phyloP scores from a whole-genome alignment of 352 stramenopile genomes.

The Saprolegnia parasitica region DNA sequence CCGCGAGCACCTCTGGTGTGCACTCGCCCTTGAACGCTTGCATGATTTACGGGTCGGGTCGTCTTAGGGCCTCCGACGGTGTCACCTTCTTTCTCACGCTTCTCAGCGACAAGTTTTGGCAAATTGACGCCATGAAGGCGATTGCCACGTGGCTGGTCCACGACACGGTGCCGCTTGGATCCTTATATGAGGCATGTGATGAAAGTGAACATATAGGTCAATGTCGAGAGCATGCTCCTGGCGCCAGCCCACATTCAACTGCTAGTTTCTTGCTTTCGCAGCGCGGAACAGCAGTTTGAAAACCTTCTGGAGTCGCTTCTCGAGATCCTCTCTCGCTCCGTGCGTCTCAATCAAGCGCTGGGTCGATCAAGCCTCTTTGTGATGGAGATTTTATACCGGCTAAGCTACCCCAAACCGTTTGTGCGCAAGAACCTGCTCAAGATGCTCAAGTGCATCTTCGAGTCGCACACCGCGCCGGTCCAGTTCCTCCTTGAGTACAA shows the following conservation, averaged over 20 bases:
- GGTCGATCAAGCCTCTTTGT: slow-evolving; percentile 82
- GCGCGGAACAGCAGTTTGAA: slow-evolving; percentile 67
- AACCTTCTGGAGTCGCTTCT: slow-evolving; percentile 73
- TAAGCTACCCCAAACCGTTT: slow-evolving; percentile 84
- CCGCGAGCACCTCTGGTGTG: slow-evolving; percentile 75
- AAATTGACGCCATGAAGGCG: slow-evolving; percentile 85
- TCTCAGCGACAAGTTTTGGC: slow-evolving; percentile 87
- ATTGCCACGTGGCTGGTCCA: slow-evolving; percentile 81
- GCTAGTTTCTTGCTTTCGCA: slow-evolving; percentile 64
- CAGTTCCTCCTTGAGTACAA: slow-evolving; percentile 89
- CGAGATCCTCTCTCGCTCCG: slow-evolving; percentile 71
- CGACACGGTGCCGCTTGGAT: slow-evolving; percentile 38
- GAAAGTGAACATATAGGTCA: slow-evolving; percentile 30
- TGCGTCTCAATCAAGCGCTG: slow-evolving; percentile 79
- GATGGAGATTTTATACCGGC: slow-evolving; percentile 67
- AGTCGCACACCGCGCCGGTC: slow-evolving; percentile 74
- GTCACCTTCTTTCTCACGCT: slow-evolving; percentile 84
- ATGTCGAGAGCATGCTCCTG: slow-evolving; percentile 78
- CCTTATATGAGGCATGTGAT: background rate
- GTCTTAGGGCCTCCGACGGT: slow-evolving; percentile 49
- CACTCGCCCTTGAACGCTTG: background rate
- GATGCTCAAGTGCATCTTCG: slow-evolving; percentile 89
- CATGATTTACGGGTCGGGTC: background rate
- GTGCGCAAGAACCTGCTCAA: slow-evolving; percentile 89
- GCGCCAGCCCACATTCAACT: slow-evolving; percentile 59